phyloP scores from a whole-genome alignment of 495 filamentous ascomycete genomes.

The Glarea lozoyensis region DNA sequence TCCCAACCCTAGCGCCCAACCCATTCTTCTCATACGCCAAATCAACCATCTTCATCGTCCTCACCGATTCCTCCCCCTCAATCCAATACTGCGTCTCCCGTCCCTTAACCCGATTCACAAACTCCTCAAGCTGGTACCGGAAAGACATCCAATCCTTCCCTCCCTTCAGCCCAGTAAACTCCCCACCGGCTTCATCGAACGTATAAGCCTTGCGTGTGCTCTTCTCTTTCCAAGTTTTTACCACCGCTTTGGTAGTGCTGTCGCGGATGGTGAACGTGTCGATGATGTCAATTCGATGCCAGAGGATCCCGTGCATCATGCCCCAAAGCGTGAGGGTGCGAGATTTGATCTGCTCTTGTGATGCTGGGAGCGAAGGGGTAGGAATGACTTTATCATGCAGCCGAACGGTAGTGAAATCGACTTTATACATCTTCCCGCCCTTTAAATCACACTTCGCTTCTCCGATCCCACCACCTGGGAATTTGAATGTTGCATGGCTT shows the following conservation, averaged over 20 bases:
- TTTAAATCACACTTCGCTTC: no score
- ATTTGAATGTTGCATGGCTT: no score
- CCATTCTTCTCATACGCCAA: conserved; percentile 39
- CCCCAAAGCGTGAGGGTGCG: conserved; percentile 35
- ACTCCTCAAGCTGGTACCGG: conserved; percentile 44
- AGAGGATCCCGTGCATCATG: conserved; percentile 26
- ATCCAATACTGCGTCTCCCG: conserved; percentile 38
- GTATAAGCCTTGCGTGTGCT: conserved; percentile 38
- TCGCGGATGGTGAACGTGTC: conserved; percentile 23
- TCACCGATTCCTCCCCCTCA: conserved; percentile 37
- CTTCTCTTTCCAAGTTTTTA: conserved; percentile 35
- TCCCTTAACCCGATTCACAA: conserved; percentile 43
- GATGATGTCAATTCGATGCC: conserved; percentile 43
- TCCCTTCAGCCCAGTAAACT: conserved; percentile 22
- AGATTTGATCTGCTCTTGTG: conserved; percentile 26
- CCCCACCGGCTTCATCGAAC: conserved; percentile 23
- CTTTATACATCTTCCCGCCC: no score
- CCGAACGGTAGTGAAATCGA: no score
- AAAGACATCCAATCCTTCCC: conserved; percentile 42
- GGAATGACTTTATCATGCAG: conserved; percentile 21
- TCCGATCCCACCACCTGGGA: no score
- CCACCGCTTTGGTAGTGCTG: neutral
- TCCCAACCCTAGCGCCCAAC: no score
- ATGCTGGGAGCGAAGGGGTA: conserved; percentile 18
- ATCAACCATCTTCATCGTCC: conserved; percentile 44